Base-by-base conservation (phyloP, 306 rosid genomes). In the Elaeagnus macrophylla region DNA sequence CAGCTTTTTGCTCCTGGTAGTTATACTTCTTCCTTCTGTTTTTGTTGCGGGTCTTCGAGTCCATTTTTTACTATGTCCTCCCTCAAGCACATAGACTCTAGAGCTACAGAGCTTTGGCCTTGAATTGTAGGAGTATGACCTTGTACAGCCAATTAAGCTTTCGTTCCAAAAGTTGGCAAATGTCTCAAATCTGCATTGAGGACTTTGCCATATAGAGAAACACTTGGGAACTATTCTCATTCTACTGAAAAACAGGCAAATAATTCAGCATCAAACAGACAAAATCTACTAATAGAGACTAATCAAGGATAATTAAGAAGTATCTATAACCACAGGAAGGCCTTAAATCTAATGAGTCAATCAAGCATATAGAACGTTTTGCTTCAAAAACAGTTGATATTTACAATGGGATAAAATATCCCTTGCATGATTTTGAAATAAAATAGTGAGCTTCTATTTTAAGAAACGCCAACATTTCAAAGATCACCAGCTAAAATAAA, bases 31-130 rank as follows among this genome's bases (percentile, higher is more conserved):
- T 60, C 77, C 84, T 67, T 82, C 95, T 17, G 87, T 65, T n/a
- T 71, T 78, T 58, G 87, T 74, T n/a, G 81, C 53, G 18, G 89
- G 82, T 72, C 81, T 81, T 77, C 68, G 73, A 43, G 84, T 80
- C 91, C 93, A 84, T 69, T 65, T 84, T 75, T 76, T 83, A 50
- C 65, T 43, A 39, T 65, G 70, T 42, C 84, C 86, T 75, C 81
- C 81, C 53, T 75, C 75, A 62, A 79, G 78, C 54, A 75, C 83
- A 66, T 72, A 62, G 63, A 64, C 70, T 71, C 62, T 75, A 59
- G 77, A 75, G 64, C 77, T 47, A 57, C 62, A 60, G 15, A 59
- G 66, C 75, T 75, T 82, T 11, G 75, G 39, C 35, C 72, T 66
- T 48, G 74, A 65, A 63, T 53, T 71, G 32, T 25, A 25, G 2